Evolutionary conservation across 2,329 filamentous ascomycete genomes (phyloP).

Genomic region (Beauveria varroae): DNA sequence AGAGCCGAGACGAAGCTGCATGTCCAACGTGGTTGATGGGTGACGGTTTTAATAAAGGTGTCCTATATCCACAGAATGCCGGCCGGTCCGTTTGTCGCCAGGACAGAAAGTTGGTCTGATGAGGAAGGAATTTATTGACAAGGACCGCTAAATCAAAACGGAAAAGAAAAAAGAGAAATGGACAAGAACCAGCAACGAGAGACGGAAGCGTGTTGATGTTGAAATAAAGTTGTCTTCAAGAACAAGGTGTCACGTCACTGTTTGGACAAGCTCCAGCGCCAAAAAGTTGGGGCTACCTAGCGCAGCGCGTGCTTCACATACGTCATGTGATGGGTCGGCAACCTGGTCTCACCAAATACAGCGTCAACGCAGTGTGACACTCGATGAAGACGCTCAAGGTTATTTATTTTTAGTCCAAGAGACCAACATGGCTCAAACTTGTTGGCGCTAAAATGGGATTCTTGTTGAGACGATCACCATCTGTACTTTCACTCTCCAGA

Average conservation of each 20-base stretch:
- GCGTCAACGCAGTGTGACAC: not conserved
- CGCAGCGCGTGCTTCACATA: slow-evolving; percentile 12
- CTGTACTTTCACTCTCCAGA: not conserved
- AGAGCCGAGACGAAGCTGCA: slow-evolving; percentile 1
- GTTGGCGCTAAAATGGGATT: not conserved
- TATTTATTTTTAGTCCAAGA: not conserved
- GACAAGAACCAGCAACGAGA: not conserved
- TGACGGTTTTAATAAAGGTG: slow-evolving; percentile 1
- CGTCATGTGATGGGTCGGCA: slow-evolving; percentile 16
- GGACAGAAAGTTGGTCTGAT: not conserved
- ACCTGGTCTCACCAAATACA: not conserved
- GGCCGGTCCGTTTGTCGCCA: not conserved
- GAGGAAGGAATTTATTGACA: not conserved
- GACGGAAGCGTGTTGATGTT: not conserved
- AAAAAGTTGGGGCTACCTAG: not conserved
- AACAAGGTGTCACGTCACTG: slow-evolving; percentile 5
- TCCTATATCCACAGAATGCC: not conserved
- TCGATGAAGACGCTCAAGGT: not conserved
- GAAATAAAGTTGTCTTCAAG: not conserved
- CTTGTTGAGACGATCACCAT: not conserved
- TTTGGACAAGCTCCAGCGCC: slow-evolving; percentile 10
- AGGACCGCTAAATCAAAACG: not conserved
- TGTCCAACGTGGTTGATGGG: slow-evolving; percentile 1
- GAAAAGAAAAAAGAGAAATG: not conserved
- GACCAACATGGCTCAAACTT: not conserved